These are phyloP conservation scores for Alternaria infectoria DNA, from an alignment of 2,329 filamentous ascomycete species.

Conservation along the genomic window DNA sequence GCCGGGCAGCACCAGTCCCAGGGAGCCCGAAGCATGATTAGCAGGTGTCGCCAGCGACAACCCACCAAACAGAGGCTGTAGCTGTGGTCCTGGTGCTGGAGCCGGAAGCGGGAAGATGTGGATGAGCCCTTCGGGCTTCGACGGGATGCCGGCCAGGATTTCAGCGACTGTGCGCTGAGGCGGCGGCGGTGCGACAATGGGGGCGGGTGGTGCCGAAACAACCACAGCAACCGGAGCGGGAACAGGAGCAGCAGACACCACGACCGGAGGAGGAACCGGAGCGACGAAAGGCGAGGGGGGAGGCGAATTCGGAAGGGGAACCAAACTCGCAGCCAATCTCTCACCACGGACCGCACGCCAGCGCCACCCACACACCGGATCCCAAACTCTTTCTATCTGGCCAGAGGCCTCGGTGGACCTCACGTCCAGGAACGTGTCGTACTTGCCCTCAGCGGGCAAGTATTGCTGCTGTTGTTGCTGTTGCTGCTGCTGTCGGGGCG, in stretches of 20 bases:
- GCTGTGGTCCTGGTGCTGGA: neutral
- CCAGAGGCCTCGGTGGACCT: neutral
- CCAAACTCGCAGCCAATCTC: neutral
- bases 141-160: constrained; percentile 1
- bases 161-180: neutral
- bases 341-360: constrained; percentile 2
- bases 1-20: constrained; percentile 2
- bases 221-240: neutral
- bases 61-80: neutral
- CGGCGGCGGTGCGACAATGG: neutral
- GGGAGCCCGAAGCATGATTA: neutral
- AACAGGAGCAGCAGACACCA: neutral
- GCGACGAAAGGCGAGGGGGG: neutral
- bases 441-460: neutral
- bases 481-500: neutral
- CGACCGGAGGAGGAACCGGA: neutral
- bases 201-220: neutral
- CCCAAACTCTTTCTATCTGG: constrained; percentile 5
- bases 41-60: neutral
- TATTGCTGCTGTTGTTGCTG: neutral
- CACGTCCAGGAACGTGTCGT: constrained; percentile 6
- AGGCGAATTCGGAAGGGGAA: neutral
- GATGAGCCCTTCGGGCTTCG: neutral
- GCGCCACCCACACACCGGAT: constrained; percentile 2
- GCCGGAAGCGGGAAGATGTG: neutral